Percentiles rank a stretch among this genome's conserved stretches.
These are phyloP conservation scores for Globisporangium polare DNA, from an alignment of 352 stramenopile species.

Conservation along the genomic window DNA sequence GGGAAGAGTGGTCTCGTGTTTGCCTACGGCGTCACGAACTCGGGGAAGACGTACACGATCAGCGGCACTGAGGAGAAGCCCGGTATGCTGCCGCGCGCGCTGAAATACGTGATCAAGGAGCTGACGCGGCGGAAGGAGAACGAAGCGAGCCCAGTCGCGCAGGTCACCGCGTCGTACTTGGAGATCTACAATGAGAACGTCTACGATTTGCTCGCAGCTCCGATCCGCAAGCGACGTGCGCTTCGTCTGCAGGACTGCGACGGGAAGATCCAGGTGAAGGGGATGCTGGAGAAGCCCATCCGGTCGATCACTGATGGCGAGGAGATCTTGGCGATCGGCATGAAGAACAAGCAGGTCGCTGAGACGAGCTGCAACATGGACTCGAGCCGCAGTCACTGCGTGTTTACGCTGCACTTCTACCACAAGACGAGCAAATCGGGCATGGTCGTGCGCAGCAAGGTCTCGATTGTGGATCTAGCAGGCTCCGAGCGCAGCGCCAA, in stretches of 20 bases:
- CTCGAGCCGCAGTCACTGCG: conserved; percentile 89
- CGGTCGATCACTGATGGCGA: conserved; percentile 64
- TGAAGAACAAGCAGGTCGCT: conserved; percentile 74
- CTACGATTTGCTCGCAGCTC: conserved; percentile 90
- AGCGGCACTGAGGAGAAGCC: conserved; percentile 80
- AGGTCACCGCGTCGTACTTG: conserved; percentile 91
- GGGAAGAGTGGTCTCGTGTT: conserved; percentile 93
- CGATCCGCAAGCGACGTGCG: conserved; percentile 51
- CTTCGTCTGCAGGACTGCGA: conserved; percentile 81
- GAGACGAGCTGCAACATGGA: conserved; percentile 89
- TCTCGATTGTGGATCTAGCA: conserved; percentile 96
- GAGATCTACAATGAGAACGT: conserved; percentile 99
- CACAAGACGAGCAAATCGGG: conserved; percentile 23
- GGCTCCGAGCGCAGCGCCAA: conserved; percentile 75
- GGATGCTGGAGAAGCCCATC: conserved; percentile 65
- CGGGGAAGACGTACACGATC: conserved; percentile 98
- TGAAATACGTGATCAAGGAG: conserved; percentile 67
- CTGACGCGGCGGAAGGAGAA: conserved; percentile 48
- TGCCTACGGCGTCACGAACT: conserved; percentile 98
- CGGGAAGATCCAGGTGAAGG: conserved; percentile 85
- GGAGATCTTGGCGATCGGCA: conserved; percentile 62
- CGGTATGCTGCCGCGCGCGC: conserved; percentile 80
- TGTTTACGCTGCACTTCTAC: conserved; percentile 86
- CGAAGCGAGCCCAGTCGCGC: conserved; percentile 30
- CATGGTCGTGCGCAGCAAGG: conserved; percentile 28